Conservation (phyloP, 2,329 filamentous ascomycete species). For the Incumbomyces delicatus region DNA sequence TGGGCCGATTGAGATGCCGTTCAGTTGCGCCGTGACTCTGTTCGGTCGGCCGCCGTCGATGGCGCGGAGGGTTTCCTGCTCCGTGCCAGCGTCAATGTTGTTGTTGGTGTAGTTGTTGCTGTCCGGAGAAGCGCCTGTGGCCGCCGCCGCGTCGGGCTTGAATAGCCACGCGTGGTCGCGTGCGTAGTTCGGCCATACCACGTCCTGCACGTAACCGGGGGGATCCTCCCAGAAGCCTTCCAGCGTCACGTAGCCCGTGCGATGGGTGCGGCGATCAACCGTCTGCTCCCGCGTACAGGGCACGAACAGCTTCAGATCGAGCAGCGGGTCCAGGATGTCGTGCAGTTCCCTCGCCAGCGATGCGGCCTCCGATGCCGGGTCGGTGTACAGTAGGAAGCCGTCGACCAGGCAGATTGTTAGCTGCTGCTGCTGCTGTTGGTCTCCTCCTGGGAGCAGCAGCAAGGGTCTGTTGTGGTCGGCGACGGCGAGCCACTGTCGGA, state of each 20-base stretch:
- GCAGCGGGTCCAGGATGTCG: conserved; percentile 29
- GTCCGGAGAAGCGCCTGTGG: conserved; percentile 39
- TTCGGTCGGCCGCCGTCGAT: conserved; percentile 32
- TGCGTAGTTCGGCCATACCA: conserved; percentile 95
- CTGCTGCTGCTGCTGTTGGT: conserved; percentile 2
- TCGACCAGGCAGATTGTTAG: conserved; percentile 64
- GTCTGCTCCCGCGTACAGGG: conserved; percentile 51
- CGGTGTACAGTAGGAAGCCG: conserved; percentile 74
- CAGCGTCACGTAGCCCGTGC: conserved; percentile 39
- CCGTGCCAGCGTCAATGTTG: conserved; percentile 22
- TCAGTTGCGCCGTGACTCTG: conserved; percentile 15
- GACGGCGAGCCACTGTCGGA: conserved; percentile 8
- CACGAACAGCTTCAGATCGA: conserved; percentile 73
- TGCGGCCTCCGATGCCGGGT: conserved; percentile 6
- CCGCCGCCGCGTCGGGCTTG: conserved; percentile 26
- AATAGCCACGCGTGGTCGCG: conserved; percentile 75
- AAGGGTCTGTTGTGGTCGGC: no score
- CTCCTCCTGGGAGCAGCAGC: neutral
- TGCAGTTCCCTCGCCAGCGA: conserved; percentile 19
- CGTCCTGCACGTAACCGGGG: conserved; percentile 81
- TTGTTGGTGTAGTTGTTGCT: conserved; percentile 24
- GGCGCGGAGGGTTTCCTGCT: conserved; percentile 10
- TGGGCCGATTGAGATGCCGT: conserved; percentile 26
- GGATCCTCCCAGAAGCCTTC: conserved; percentile 94
- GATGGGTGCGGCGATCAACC: conserved; percentile 31